Conservation (phyloP, 2,329 filamentous ascomycete genomes). For the Eurotiales sp. region DNA sequence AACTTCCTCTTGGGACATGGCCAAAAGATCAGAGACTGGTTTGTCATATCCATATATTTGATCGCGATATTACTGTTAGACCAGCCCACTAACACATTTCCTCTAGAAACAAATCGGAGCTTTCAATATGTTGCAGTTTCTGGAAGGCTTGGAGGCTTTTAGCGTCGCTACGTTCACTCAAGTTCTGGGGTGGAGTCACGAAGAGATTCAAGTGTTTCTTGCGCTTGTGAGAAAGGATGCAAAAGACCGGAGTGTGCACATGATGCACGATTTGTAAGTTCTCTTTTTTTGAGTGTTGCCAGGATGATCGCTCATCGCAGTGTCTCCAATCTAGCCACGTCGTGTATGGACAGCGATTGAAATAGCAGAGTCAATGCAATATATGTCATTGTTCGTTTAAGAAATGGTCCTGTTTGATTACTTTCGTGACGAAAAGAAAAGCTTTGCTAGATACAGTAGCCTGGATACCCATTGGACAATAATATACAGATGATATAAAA, state of each 20-base stretch:
- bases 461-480: too few species aligned
- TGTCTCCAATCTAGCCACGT: constrained; percentile 1
- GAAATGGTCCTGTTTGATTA: too few species aligned
- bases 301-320: background rate
- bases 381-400: too few species aligned
- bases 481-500: too few species aligned
- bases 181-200: constrained; percentile 21
- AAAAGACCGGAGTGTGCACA: background rate
- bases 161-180: constrained; percentile 19
- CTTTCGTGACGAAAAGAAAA: too few species aligned
- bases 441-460: too few species aligned
- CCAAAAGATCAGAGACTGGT: background rate
- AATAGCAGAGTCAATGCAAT: too few species aligned
- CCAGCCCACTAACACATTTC: background rate
- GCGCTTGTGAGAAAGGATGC: constrained; percentile 12
- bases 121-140: constrained; percentile 7
- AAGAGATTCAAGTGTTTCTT: constrained; percentile 21
- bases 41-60: background rate
- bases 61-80: background rate
- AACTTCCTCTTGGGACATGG: background rate
- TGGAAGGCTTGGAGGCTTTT: constrained; percentile 20
- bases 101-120: constrained; percentile 19
- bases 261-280: constrained; percentile 5
- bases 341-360: constrained; percentile 7
- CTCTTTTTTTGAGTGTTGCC: background rate